Base-by-base conservation (phyloP, 139 green algal genomes). In the Volvox reticuliferus region DNA sequence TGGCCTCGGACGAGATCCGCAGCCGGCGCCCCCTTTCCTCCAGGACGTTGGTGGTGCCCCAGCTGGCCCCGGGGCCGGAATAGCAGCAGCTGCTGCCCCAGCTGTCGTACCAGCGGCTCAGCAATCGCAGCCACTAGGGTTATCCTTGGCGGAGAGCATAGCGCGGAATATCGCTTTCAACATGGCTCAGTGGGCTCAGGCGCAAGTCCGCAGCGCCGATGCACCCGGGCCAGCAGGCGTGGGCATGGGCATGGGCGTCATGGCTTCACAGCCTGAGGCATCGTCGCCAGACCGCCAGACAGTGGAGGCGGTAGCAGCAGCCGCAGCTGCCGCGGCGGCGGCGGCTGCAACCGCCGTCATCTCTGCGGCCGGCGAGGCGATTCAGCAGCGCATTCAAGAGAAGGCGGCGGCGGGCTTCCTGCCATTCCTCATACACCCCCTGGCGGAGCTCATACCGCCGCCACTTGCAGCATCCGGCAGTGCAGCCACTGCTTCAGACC, bases 301-400 rank as follows among this genome's bases (percentile, higher is more conserved):
- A 1, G 93, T 97, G 26, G 93, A 96, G 35, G 94, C 96, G 0
- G 96, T 97, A 0, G 95, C 94, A 28, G 94, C 94, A 6, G 96
- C 96, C 1, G 96, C 96, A 0, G 93, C 96, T 0, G 96, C 96
- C 1, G 96, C 96, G 0, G 96, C 96, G 16, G 94, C 96, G 2
- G 96, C 95, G 0, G 96, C 96, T 2, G 95, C 95, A 0, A 95
- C 95, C 0, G 95, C 96, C 0, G 96, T 98, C 20, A 96, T 98
- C 68, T 91, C 94, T 12, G 95, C 95, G 17, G 96, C 96, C 0
- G 95, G 95, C 2, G 92, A 96, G 82, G 92, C 95, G 32, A 93
- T 98, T 22, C 93, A 97, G 89, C 91, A 89, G 30, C 92, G 95
- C 69, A 94, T 98, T 21, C 93, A 97, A 81, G 93, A 97, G 76